These are phyloP conservation scores for Candida andamanensis DNA, from an alignment of 805 yeast genomes.

Conservation along the genomic window DNA sequence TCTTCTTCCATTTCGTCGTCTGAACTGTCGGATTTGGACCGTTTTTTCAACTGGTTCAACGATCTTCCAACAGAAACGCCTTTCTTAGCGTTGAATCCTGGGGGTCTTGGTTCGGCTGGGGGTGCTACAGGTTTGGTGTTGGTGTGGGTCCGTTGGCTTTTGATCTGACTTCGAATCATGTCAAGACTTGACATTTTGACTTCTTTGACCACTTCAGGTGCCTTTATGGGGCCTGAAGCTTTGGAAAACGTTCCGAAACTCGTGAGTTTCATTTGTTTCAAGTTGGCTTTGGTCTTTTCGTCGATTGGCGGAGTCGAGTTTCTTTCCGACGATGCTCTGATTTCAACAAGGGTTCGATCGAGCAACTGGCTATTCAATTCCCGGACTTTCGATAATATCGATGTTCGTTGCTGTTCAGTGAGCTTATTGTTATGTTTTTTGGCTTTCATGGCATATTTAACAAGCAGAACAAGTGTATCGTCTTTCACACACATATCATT, in stretches of 20 bases:
- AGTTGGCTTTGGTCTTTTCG: not conserved
- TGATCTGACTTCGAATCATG: conserved; percentile 28
- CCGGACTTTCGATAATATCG: conserved; percentile 58
- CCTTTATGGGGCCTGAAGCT: conserved; percentile 28
- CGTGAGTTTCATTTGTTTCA: conserved; percentile 30
- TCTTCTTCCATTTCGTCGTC: conserved; percentile 22
- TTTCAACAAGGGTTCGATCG: conserved; percentile 41
- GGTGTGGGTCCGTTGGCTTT: conserved; percentile 12
- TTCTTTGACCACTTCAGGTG: conserved; percentile 22
- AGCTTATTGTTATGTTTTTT: conserved; percentile 67
- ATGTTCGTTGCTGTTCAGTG: conserved; percentile 58
- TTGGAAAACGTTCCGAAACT: conserved; percentile 29
- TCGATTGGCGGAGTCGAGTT: not conserved
- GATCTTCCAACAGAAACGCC: conserved; percentile 31
- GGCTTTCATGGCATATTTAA: conserved; percentile 61
- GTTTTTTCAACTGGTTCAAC: conserved; percentile 28
- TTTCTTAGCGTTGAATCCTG: conserved; percentile 41
- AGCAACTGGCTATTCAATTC: conserved; percentile 51
- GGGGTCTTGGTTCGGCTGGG: conserved; percentile 40
- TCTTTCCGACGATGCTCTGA: conserved; percentile 3
- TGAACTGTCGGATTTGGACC: conserved; percentile 28
- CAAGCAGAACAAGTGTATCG: conserved; percentile 50
- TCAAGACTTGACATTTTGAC: conserved; percentile 29
- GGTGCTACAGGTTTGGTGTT: conserved; percentile 29
- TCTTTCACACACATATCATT: conserved; percentile 48